phyloP scores from a whole-genome alignment of 2,329 filamentous ascomycete genomes.

The Stagonosporopsis rhizophila region DNA sequence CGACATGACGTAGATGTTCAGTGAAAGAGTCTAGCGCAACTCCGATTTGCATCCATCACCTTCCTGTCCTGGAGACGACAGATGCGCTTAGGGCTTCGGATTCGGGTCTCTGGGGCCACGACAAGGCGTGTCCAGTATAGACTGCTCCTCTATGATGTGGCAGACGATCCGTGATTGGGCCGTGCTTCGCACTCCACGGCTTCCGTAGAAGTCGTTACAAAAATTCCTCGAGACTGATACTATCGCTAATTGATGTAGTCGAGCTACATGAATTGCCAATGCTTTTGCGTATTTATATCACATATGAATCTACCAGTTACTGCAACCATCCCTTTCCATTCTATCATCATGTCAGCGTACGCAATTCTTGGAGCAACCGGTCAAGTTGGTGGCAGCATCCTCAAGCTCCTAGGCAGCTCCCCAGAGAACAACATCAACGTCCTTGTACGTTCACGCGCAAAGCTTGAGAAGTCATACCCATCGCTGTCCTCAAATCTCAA shows the following conservation, averaged over 20 bases:
- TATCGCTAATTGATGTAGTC: not conserved
- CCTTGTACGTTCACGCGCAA: conserved; percentile 22
- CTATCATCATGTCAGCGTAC: conserved; percentile 14
- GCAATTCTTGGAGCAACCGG: conserved; percentile 25
- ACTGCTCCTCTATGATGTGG: not conserved
- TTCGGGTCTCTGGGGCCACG: no score
- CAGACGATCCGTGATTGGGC: not conserved
- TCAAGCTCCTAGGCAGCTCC: conserved; percentile 9
- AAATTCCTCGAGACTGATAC: not conserved
- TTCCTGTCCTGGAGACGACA: not conserved
- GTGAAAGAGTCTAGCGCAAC: not conserved
- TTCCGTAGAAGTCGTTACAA: not conserved
- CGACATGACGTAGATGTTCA: conserved; percentile 12
- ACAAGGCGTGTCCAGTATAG: not conserved
- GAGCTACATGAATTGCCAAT: no score
- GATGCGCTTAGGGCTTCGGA: no score
- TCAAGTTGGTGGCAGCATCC: conserved; percentile 20
- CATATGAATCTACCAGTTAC: not conserved
- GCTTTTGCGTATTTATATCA: not conserved
- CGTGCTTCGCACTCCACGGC: not conserved
- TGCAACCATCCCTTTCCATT: not conserved
- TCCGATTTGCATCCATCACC: not conserved
- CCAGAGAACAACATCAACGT: conserved; percentile 19
- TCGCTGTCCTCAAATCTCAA: conserved; percentile 6
- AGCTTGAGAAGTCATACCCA: conserved; percentile 10